phyloP scores from a whole-genome alignment of 805 yeast genomes.

The Ogataea angusta region DNA sequence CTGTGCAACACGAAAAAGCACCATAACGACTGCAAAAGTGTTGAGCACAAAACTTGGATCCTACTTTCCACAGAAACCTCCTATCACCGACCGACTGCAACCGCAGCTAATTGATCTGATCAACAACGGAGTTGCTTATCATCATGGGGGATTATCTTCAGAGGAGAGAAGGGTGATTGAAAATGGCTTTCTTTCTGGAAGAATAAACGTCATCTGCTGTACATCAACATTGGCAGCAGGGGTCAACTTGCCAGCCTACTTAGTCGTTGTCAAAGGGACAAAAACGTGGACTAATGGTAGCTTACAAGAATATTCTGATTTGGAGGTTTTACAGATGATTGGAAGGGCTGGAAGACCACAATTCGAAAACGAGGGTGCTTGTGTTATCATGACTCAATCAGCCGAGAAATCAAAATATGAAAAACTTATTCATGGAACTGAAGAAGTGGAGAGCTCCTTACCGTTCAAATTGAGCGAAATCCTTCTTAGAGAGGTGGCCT shows the following conservation, averaged over 20 bases:
- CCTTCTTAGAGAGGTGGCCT: conserved; percentile 42
- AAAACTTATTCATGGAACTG: conserved; percentile 39
- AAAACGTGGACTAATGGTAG: conserved; percentile 51
- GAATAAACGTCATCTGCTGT: conserved; percentile 45
- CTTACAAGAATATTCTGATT: conserved; percentile 50
- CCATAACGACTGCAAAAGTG: conserved; percentile 44
- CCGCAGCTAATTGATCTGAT: conserved; percentile 25
- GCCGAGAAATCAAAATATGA: conserved; percentile 38
- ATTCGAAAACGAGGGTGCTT: conserved; percentile 48
- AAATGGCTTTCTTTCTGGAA: conserved; percentile 40
- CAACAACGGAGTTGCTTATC: conserved; percentile 45
- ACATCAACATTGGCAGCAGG: conserved; percentile 63
- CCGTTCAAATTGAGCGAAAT: conserved; percentile 40
- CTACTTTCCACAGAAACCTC: neutral
- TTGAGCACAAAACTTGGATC: conserved; percentile 15
- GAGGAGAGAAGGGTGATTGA: conserved; percentile 48
- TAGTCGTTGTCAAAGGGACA: conserved; percentile 61
- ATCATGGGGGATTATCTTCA: conserved; percentile 55
- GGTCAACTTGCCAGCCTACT: conserved; percentile 57
- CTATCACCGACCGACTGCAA: conserved; percentile 7
- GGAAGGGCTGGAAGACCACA: conserved; percentile 67
- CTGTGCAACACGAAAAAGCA: conserved; percentile 51
- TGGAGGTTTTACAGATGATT: conserved; percentile 60
- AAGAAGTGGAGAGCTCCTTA: conserved; percentile 45
- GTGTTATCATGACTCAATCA: conserved; percentile 45